These are phyloP conservation scores for Lipomyces orientalis DNA, from an alignment of 805 yeast species.

Conservation along the genomic window DNA sequence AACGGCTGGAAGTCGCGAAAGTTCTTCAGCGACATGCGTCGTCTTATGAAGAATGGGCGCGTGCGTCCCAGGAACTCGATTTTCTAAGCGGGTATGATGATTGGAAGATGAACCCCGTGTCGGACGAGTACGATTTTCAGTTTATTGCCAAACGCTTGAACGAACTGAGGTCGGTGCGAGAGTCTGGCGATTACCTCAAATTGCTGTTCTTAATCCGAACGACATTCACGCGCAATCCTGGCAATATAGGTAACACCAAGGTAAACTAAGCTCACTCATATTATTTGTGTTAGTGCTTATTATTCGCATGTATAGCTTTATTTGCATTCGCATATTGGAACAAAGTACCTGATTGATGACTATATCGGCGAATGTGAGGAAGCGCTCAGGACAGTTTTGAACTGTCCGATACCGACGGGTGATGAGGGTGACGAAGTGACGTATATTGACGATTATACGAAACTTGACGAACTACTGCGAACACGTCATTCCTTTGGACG, in stretches of 20 bases:
- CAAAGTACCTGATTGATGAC: slow-evolving; percentile 81
- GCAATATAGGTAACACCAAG: slow-evolving; percentile 81
- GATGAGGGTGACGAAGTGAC: slow-evolving; percentile 34
- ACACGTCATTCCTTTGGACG: slow-evolving; percentile 91
- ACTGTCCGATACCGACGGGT: slow-evolving; percentile 40
- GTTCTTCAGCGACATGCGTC: slow-evolving; percentile 26
- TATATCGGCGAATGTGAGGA: slow-evolving; percentile 77
- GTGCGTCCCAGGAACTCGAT: slow-evolving; percentile 68
- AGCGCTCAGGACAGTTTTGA: slow-evolving; percentile 45
- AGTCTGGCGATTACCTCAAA: slow-evolving; percentile 59
- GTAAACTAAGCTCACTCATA: slow-evolving; percentile 5
- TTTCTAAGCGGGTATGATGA: slow-evolving; percentile 59
- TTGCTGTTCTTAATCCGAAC: slow-evolving; percentile 80
- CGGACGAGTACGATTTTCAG: slow-evolving; percentile 75
- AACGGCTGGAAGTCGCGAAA: slow-evolving; percentile 24
- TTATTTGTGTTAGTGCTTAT: not conserved
- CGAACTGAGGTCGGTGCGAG: slow-evolving; percentile 66
- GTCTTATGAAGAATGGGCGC: slow-evolving; percentile 66
- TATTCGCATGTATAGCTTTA: slow-evolving; percentile 53
- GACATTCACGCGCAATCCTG: slow-evolving; percentile 82
- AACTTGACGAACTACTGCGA: slow-evolving; percentile 79
- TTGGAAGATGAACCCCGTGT: slow-evolving; percentile 71
- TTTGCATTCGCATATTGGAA: slow-evolving; percentile 80
- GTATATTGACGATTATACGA: slow-evolving; percentile 65
- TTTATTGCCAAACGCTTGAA: slow-evolving; percentile 58